These are phyloP conservation scores for Neostapfia colusana DNA, from an alignment of 176 grass and related monocot species.

Conservation along the genomic window DNA sequence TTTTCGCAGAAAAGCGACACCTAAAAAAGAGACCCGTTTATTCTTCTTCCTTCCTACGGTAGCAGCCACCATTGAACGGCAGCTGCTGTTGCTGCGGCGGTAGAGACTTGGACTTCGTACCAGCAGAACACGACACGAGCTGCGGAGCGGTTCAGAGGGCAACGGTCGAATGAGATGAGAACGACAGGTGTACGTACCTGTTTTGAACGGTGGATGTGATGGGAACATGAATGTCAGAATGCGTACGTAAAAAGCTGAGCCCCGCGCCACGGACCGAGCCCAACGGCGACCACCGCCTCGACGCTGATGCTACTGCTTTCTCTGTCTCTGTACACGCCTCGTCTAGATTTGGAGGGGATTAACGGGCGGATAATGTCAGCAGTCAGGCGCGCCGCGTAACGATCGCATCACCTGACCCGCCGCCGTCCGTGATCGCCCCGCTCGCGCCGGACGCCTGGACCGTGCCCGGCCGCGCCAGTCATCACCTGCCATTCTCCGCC, in stretches of 20 bases:
- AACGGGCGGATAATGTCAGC: background rate
- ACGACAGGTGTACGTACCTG: slow-evolving; percentile 5
- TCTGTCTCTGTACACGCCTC: background rate
- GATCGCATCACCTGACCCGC: background rate
- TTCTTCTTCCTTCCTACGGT: background rate
- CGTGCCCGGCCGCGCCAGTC: too few relatives aligned
- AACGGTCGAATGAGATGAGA: slow-evolving; percentile 1
- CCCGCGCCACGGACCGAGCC: background rate
- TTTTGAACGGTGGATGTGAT: background rate
- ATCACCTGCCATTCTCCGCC: background rate
- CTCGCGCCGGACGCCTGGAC: too few relatives aligned
- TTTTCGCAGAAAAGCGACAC: background rate
- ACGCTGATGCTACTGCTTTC: background rate
- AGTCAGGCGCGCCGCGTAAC: background rate
- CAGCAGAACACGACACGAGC: background rate
- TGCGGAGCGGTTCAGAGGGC: background rate
- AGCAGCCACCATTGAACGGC: background rate
- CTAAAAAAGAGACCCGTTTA: background rate
- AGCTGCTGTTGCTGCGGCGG: background rate
- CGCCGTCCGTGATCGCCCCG: too few relatives aligned
- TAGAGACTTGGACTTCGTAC: too few relatives aligned
- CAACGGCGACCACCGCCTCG: too few relatives aligned
- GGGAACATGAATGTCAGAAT: background rate
- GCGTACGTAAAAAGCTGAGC: background rate
- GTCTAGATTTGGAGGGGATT: background rate